These are phyloP conservation scores for Colletotrichum tanaceti DNA, from an alignment of 2,329 filamentous ascomycete genomes.

Conservation along the genomic window DNA sequence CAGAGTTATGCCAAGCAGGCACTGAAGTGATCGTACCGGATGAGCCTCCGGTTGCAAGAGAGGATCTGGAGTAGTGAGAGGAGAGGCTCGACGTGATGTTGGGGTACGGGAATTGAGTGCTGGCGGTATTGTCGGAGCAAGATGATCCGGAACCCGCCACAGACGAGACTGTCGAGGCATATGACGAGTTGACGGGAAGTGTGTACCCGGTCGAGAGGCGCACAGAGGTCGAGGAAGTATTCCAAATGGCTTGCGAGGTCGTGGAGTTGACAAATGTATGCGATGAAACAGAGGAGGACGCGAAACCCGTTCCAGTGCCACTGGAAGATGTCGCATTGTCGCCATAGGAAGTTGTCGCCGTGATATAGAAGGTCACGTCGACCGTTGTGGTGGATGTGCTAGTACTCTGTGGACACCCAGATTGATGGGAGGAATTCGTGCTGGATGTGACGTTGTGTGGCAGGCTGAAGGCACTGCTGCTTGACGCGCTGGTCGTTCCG, in stretches of 20 bases:
- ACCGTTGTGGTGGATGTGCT: constrained; percentile 49
- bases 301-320: not conserved
- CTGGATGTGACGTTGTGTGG: constrained; percentile 22
- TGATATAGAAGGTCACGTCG: constrained; percentile 49
- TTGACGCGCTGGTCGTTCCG: not conserved
- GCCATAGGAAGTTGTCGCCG: constrained; percentile 44
- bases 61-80: constrained; percentile 1
- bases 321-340: constrained; percentile 24
- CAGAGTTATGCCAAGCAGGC: constrained; percentile 6
- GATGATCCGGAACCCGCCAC: constrained; percentile 5
- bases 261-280: constrained; percentile 3
- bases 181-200: not conserved
- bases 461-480: constrained; percentile 10
- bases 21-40: not conserved
- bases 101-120: not conserved
- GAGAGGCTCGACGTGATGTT: constrained; percentile 9
- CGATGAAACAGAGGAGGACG: not conserved
- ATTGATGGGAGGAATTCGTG: not conserved
- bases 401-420: constrained; percentile 36
- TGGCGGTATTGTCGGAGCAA: constrained; percentile 2
- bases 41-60: not conserved
- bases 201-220: constrained; percentile 10
- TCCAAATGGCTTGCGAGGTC: constrained; percentile 7
- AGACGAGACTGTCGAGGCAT: not conserved
- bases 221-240: constrained; percentile 7